phyloP scores from a whole-genome alignment of 208 protist species.

The Trypanosoma lewisi region DNA sequence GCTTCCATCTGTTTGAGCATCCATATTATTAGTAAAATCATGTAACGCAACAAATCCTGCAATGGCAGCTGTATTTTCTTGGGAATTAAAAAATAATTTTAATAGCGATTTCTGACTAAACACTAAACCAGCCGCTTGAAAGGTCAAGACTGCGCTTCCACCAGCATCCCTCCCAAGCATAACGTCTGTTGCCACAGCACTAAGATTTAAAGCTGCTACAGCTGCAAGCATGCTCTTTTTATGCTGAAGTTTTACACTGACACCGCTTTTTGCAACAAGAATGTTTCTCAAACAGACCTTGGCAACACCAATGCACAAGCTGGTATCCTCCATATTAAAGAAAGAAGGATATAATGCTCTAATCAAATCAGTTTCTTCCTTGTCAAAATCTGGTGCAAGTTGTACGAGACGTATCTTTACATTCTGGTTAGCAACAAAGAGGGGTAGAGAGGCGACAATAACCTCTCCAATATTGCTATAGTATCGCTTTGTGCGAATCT shows the following conservation, averaged over 20 bases:
- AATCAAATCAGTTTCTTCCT: constrained; percentile 18
- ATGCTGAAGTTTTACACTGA: constrained; percentile 72
- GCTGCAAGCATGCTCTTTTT: constrained; percentile 48
- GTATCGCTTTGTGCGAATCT: constrained; percentile 64
- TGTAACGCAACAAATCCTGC: not conserved
- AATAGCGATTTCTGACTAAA: constrained; percentile 51
- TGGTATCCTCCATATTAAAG: constrained; percentile 27
- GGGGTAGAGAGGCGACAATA: constrained; percentile 64
- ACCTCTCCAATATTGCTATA: constrained; percentile 39
- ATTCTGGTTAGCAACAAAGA: constrained; percentile 45
- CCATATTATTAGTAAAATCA: not conserved
- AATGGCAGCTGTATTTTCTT: not conserved
- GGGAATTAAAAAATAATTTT: constrained; percentile 33
- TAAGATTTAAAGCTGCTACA: constrained; percentile 70
- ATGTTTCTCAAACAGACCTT: constrained; percentile 76
- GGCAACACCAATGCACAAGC: constrained; percentile 79
- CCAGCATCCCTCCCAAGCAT: constrained; percentile 77
- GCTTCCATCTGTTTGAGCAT: not conserved
- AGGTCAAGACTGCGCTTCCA: constrained; percentile 65
- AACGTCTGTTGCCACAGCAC: constrained; percentile 58
- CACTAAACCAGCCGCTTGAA: constrained; percentile 64
- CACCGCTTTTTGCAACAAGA: constrained; percentile 48
- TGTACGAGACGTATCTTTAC: constrained; percentile 85
- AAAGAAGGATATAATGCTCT: constrained; percentile 21
- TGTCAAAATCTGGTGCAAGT: constrained; percentile 43